Conservation (phyloP, 2,329 filamentous ascomycete species). For the Penicillium sp. region DNA sequence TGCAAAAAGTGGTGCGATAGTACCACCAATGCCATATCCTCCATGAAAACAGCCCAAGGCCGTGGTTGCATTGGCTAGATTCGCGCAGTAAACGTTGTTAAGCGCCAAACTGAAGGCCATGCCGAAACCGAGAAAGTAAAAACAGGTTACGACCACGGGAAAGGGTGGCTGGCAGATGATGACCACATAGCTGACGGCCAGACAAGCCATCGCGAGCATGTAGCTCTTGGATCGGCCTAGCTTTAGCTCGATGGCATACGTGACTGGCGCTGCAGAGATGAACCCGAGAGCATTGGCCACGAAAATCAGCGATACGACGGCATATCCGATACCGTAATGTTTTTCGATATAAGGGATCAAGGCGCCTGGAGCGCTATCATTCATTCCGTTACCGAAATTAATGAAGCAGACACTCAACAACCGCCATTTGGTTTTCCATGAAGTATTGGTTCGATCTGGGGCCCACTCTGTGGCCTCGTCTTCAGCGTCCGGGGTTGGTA, state of each 20-base stretch:
- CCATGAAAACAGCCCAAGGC: constrained; percentile 48
- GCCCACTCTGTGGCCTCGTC: constrained; percentile 15
- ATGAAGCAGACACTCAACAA: constrained; percentile 67
- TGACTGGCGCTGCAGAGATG: constrained; percentile 70
- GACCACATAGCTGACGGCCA: constrained; percentile 66
- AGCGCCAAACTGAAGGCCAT: constrained; percentile 57
- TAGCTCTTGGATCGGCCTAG: constrained; percentile 70
- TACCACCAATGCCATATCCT: constrained; percentile 64
- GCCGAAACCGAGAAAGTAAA: constrained; percentile 67
- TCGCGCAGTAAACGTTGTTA: constrained; percentile 62
- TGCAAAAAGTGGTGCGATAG: constrained; percentile 70
- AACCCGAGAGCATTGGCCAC: constrained; percentile 78
- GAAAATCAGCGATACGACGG: constrained; percentile 80
- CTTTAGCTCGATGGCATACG: constrained; percentile 65
- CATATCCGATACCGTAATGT: constrained; percentile 77
- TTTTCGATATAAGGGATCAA: constrained; percentile 80
- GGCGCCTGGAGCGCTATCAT: constrained; percentile 76
- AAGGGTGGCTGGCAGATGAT: constrained; percentile 73
- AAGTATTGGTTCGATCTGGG: constrained; percentile 13
- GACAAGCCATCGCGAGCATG: constrained; percentile 60
- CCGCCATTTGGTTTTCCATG: constrained; percentile 67
- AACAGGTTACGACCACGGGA: constrained; percentile 67
- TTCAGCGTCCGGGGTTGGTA: constrained; percentile 8
- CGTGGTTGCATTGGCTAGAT: constrained; percentile 56
- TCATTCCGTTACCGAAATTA: constrained; percentile 71